These are phyloP conservation scores for Antonospora locustae DNA, from an alignment of 371 early-diverging fungal species.

Conservation along the genomic window DNA sequence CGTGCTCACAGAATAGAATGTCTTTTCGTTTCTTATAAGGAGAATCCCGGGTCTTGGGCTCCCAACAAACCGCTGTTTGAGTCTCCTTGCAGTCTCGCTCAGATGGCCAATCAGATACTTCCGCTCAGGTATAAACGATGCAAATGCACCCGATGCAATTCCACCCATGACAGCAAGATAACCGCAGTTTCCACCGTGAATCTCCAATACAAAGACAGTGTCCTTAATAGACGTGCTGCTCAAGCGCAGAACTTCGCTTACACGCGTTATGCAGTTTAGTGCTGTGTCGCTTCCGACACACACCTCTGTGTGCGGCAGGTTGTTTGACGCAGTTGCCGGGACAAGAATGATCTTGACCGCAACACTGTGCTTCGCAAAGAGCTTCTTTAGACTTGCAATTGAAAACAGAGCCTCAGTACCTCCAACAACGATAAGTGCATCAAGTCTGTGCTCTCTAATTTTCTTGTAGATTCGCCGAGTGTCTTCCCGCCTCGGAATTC, in stretches of 20 bases:
- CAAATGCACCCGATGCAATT: conserved; percentile 73
- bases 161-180: conserved; percentile 78
- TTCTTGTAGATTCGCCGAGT: conserved; percentile 71
- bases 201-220: conserved; percentile 87
- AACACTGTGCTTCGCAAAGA: background rate
- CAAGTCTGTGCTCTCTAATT: conserved; percentile 70
- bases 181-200: conserved; percentile 85
- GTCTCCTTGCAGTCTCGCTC: conserved; percentile 32
- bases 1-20: conserved; percentile 55
- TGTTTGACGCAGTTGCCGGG: conserved; percentile 88
- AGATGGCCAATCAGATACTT: conserved; percentile 41
- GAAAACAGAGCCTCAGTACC: conserved; percentile 72
- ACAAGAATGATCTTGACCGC: conserved; percentile 71
- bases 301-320: conserved; percentile 88
- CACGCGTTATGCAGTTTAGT: conserved; percentile 75
- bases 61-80: conserved; percentile 30
- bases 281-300: conserved; percentile 90
- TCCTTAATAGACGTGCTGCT: conserved; percentile 72
- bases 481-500: conserved; percentile 61
- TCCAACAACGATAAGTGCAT: conserved; percentile 75
- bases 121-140: conserved; percentile 68
- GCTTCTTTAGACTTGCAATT: background rate
- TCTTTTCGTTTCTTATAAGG: conserved; percentile 41
- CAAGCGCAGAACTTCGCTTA: conserved; percentile 79
- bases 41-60: conserved; percentile 19